Evolutionary conservation across 352 stramenopile genomes (phyloP), one percentile per base, ranked within the genome.

Genomic region (Pythium inflatum): DNA sequence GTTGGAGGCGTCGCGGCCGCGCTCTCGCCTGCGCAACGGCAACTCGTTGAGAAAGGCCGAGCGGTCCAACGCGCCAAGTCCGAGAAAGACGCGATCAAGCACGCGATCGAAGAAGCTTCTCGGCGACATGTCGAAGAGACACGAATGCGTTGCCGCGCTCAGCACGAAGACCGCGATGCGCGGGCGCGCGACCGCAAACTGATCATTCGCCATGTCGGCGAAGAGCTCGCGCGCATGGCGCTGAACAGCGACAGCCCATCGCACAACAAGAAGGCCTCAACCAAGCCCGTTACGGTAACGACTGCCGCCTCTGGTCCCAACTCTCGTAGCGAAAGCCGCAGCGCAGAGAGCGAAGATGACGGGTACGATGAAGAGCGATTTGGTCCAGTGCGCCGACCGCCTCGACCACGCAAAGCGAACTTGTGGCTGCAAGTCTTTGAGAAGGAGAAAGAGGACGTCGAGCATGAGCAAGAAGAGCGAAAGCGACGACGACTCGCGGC

Each of bases 341-440:
- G 3, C 18, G 30, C 13, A 8, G 31, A 28, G 28, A 50, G 0
- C 1, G 34, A 45, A 14, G 80, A 85, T 22, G 79, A 87, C 41
- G 70, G 55, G 9, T 88, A 90, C 57, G 82, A 90, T 54, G 78
- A 87, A 66, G 82, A 90, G 50, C 78, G 77, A 53, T 90, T 84
- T 34, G 80, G 82, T 1, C 50, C 75, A 8, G 68, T 85, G 50
- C 79, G 80, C 12, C 77, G 82, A 2, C 80, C 77, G 14, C 82
- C 80, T 18, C 73, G 82, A 40, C 71, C 78, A 34, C 71, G 77
- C n/a, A 78, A 78, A 27, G 64, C 80, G 28, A 89, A 87, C 46
- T 64, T 90, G 18, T 90, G 82, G 82, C 66, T 85, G 34, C 60
- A 88, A 66, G 77, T 90, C 64, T 90, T 86, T 56, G 80, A 88